These are phyloP conservation scores for Nepenthes alata DNA, from an alignment of 179 eudicot genomes.

Conservation along the genomic window DNA sequence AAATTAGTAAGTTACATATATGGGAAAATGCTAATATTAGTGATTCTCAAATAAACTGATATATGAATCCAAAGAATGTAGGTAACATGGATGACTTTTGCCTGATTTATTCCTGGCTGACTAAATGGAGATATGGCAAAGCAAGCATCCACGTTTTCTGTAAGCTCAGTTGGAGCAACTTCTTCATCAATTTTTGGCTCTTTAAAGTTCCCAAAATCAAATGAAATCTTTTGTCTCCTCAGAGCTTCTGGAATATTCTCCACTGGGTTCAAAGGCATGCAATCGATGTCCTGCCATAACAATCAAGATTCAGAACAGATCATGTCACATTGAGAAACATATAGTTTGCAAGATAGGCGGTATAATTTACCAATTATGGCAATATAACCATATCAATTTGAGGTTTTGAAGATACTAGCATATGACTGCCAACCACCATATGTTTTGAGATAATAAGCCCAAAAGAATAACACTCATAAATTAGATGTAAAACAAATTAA, in stretches of 20 bases:
- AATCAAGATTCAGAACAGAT: neutral
- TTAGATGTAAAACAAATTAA: too few relatives aligned
- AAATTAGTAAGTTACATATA: too few relatives aligned
- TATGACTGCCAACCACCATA: too few relatives aligned
- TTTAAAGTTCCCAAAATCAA: constrained; percentile 28
- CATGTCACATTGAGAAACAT: neutral
- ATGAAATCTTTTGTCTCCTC: constrained; percentile 30
- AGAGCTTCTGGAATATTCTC: constrained; percentile 72
- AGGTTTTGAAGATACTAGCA: too few relatives aligned
- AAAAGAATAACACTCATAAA: too few relatives aligned
- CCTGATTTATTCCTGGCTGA: constrained; percentile 28
- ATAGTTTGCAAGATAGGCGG: neutral
- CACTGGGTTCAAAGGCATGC: constrained; percentile 74
- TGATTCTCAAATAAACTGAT: neutral
- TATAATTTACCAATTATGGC: neutral
- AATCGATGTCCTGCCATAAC: constrained; percentile 72
- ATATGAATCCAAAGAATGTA: neutral
- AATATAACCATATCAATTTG: neutral
- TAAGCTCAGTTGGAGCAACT: constrained; percentile 21
- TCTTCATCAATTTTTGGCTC: constrained; percentile 28
- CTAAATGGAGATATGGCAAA: constrained; percentile 22
- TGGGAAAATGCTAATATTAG: too few relatives aligned
- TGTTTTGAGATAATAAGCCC: too few relatives aligned
- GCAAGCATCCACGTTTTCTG: constrained; percentile 22
- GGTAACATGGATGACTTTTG: constrained; percentile 26